Conservation (phyloP, 495 filamentous ascomycete species). For the Penicillium riverlandense region DNA sequence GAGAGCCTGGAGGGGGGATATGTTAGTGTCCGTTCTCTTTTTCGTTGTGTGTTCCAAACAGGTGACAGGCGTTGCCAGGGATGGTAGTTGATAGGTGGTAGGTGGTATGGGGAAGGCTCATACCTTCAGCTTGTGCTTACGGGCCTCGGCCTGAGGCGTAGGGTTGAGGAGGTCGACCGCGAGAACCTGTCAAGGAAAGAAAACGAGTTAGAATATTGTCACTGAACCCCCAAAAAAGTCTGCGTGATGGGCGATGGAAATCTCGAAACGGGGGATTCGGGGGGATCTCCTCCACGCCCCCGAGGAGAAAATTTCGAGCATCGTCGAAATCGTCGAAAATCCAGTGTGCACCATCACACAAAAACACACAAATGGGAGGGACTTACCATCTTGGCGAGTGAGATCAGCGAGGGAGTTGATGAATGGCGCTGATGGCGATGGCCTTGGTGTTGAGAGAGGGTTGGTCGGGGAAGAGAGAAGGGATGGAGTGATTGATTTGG, state of each 20-base stretch:
- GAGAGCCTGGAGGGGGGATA: conserved; percentile 54
- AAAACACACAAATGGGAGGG: not conserved
- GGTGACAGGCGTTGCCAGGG: not conserved
- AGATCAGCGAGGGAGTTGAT: conserved; percentile 42
- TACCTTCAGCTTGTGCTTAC: conserved; percentile 99
- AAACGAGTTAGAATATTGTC: too few species aligned
- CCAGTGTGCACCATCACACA: not conserved
- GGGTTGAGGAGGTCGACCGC: conserved; percentile 99
- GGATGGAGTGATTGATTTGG: conserved; percentile 5
- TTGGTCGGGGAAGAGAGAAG: conserved; percentile 33
- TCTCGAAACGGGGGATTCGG: too few species aligned
- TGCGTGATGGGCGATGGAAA: too few species aligned
- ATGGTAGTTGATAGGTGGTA: not conserved
- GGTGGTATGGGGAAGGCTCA: conserved; percentile 12
- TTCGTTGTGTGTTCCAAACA: not conserved
- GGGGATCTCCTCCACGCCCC: too few species aligned
- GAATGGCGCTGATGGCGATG: conserved; percentile 45
- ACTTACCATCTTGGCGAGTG: conserved; percentile 45
- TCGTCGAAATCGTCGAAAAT: not conserved
- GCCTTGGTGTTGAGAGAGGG: conserved; percentile 33
- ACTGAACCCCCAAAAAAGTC: too few species aligned
- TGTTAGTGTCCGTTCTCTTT: conserved; percentile 10
- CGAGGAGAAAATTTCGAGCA: not conserved
- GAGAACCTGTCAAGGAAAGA: conserved; percentile 72
- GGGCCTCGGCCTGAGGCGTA: conserved; percentile 85